Evolutionary conservation across 2,329 filamentous ascomycete species (phyloP).

Genomic region (Neofusicoccum laricinum): DNA sequence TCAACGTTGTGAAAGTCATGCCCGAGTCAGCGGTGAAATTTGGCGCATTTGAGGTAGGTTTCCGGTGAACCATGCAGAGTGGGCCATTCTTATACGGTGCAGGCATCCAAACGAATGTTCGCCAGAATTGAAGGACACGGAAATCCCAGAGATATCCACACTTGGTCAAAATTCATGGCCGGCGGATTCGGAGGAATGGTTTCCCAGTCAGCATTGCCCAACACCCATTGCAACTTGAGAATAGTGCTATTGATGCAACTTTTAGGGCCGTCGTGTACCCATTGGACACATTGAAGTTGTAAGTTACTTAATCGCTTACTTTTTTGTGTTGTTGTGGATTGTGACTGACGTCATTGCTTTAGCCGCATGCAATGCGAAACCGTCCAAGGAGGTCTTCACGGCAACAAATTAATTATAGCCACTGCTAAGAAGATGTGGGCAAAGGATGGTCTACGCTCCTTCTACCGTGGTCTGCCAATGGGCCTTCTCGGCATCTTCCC

Average conservation of each 20-base stretch:
- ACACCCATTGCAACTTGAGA: not conserved
- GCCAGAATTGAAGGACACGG: conserved; percentile 84
- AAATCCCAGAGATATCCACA: conserved; percentile 74
- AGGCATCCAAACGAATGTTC: conserved; percentile 82
- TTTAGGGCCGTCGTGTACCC: conserved; percentile 86
- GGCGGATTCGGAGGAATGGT: conserved; percentile 92
- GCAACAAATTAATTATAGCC: conserved; percentile 75
- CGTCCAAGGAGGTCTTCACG: conserved; percentile 77
- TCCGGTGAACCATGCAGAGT: not conserved
- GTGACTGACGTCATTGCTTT: conserved; percentile 19
- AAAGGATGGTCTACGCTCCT: conserved; percentile 69
- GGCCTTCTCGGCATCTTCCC: conserved; percentile 96
- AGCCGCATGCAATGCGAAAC: conserved; percentile 91
- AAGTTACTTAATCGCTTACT: conserved; percentile 27
- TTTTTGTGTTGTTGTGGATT: not conserved
- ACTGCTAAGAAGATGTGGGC: conserved; percentile 86
- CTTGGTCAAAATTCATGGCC: conserved; percentile 83
- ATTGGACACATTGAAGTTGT: conserved; percentile 78
- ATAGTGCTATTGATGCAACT: conserved; percentile 19
- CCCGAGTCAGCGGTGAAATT: conserved; percentile 98
- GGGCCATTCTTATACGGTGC: conserved; percentile 19
- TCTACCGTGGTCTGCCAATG: conserved; percentile 91
- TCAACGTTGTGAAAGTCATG: conserved; percentile 98
- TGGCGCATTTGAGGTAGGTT: conserved; percentile 78
- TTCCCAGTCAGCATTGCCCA: conserved; percentile 64